Base-by-base conservation (phyloP, 2,329 filamentous ascomycete species). In the Hypoxylon sp. region DNA sequence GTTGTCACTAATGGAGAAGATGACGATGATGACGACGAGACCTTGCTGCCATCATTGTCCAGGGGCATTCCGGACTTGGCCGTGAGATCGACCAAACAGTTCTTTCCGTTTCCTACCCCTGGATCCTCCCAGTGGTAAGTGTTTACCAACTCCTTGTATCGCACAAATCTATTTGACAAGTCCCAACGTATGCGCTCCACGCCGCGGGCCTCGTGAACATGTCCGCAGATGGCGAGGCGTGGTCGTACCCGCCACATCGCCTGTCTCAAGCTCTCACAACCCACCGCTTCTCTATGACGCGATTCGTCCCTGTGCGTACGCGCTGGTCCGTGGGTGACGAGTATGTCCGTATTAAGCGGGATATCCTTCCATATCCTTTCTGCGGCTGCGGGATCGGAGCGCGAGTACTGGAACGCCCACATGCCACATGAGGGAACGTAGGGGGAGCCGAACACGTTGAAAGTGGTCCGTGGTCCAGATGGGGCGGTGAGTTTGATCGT, bases 371-470 rank as follows among this genome's bases (percentile, higher is more conserved):
- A 94, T 1, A 91, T 73, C 1, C 48, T 49, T 4, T 67, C 58
- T 13, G 63, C 50, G 5, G 59, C 61, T 7, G 65, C 58, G 64
- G 68, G 63, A 25, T 71, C 61, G n/a, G 60, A 60, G 28, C 19
- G 78, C 66, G 9, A 76, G 75, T 93, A 93, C 68, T 86, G 85
- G 73, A 93, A 93, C 0, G 90, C 91, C 90, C 91, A 93, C 17
- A 83, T 78, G n/a, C 67, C 61, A 25, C 67, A 70, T n/a, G 75
- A 77, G 0, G 87, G 91, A 32, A 89, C 89, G 74, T 85, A 90
- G 0, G 91, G 92, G 2, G 90, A 93, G 0, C 90, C 91, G 75
- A 93, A 94, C 45, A 93, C 82, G 10, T 81, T 88, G 77, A 94
- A 90, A 10, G 77, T 80, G 2, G 89, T 91, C 2, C 79, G 82